Evolutionary conservation across 2,329 filamentous ascomycete species (phyloP).

Genomic region (Sclerotinia sclerotiorum): DNA sequence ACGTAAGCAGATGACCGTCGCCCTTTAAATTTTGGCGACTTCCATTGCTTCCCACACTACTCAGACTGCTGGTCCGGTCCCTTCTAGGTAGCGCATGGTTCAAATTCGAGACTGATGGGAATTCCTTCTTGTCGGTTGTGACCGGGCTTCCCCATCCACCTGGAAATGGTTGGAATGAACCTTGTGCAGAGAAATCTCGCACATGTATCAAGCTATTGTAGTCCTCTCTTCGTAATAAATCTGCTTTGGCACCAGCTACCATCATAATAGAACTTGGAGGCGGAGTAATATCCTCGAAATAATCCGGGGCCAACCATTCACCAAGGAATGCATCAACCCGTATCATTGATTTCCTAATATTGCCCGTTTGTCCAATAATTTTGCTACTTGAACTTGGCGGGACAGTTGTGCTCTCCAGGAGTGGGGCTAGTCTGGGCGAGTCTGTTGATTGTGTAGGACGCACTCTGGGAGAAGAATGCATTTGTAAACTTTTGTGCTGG

Average conservation of each 20-base stretch:
- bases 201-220: slow-evolving; percentile 47
- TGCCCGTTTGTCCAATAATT: slow-evolving; percentile 28
- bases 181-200: slow-evolving; percentile 34
- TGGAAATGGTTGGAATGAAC: slow-evolving; percentile 42
- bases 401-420: slow-evolving; percentile 33
- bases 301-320: slow-evolving; percentile 92
- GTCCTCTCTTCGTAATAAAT: slow-evolving; percentile 76
- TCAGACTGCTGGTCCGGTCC: slow-evolving; percentile 41
- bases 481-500: slow-evolving; percentile 27
- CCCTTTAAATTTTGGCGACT: slow-evolving; percentile 30
- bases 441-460: slow-evolving; percentile 33
- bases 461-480: slow-evolving; percentile 38
- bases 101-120: slow-evolving; percentile 35
- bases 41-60: slow-evolving; percentile 37
- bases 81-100: slow-evolving; percentile 35
- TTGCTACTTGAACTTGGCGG: slow-evolving; percentile 25
- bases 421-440: slow-evolving; percentile 37
- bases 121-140: slow-evolving; percentile 31
- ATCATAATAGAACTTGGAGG: slow-evolving; percentile 85
- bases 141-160: slow-evolving; percentile 42
- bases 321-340: slow-evolving; percentile 90
- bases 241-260: slow-evolving; percentile 84
- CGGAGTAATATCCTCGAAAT: slow-evolving; percentile 88
- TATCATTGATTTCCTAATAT: slow-evolving; percentile 60
- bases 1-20: slow-evolving; percentile 21